Conservation (phyloP, 768 basidiomycete species). For the Mycena metata region DNA sequence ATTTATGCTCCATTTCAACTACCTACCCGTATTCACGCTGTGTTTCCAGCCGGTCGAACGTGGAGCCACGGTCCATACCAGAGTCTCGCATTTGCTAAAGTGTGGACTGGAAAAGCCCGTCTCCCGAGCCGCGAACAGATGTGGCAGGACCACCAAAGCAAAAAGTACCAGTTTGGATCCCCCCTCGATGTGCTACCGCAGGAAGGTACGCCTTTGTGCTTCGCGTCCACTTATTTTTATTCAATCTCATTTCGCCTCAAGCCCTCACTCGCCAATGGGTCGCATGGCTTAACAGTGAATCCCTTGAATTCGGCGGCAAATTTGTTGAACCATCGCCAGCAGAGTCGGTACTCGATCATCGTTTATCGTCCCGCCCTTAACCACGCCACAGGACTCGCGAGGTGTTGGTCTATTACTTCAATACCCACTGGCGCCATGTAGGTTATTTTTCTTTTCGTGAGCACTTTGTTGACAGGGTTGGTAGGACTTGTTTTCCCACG, state of each 20-base stretch:
- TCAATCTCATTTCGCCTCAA: background rate
- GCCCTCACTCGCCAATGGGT: conserved; percentile 14
- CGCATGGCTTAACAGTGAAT: conserved; percentile 43
- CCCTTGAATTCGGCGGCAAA: conserved; percentile 41
- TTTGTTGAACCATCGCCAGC: conserved; percentile 39
- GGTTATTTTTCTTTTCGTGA: background rate
- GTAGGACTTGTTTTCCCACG: conserved; percentile 27
- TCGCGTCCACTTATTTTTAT: background rate
- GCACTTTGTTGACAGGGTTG: background rate
- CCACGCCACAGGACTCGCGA: conserved; percentile 30
- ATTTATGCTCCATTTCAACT: background rate
- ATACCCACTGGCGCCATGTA: conserved; percentile 25
- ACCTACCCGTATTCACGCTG: too few species aligned
- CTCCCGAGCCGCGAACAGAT: conserved; percentile 36
- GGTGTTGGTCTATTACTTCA: conserved; percentile 24
- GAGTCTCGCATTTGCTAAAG: conserved; percentile 37
- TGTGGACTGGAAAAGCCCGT: conserved; percentile 42
- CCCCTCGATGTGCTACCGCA: conserved; percentile 36
- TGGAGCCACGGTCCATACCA: conserved; percentile 38
- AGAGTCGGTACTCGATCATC: conserved; percentile 27
- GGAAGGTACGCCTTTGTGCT: conserved; percentile 27
- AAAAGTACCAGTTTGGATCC: too few species aligned
- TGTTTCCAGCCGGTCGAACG: background rate
- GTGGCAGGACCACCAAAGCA: conserved; percentile 36
- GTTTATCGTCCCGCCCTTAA: too few species aligned